Evolutionary conservation across 2,329 filamentous ascomycete genomes (phyloP).

Genomic region (Sphaerulina vaccinii): DNA sequence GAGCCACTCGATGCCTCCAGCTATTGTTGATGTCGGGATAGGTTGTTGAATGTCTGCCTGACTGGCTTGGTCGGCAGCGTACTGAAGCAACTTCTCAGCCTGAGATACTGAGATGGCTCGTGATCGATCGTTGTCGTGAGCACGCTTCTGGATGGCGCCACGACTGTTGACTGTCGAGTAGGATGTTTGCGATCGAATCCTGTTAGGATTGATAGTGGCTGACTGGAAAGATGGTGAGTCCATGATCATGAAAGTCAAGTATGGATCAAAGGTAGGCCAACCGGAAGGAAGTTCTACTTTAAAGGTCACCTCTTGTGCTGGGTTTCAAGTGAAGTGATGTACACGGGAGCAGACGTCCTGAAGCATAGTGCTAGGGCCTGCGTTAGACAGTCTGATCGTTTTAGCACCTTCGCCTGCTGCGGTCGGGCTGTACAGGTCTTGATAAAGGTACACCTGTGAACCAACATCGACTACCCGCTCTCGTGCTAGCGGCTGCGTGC

Average conservation of each 20-base stretch:
- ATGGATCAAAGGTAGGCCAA: slow-evolving; percentile 26
- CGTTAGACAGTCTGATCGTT: slow-evolving; percentile 28
- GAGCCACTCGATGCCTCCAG: slow-evolving; percentile 30
- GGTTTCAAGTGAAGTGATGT: slow-evolving; percentile 24
- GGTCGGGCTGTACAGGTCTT: slow-evolving; percentile 14
- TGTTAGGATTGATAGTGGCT: slow-evolving; percentile 19
- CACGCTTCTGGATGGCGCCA: slow-evolving; percentile 34
- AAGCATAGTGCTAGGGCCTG: slow-evolving; percentile 25
- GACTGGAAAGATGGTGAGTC: slow-evolving; percentile 37
- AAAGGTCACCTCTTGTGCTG: slow-evolving; percentile 20
- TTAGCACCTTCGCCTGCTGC: slow-evolving; percentile 21
- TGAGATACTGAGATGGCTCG: slow-evolving; percentile 34
- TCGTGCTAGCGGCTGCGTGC: slow-evolving; percentile 27
- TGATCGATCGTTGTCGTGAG: slow-evolving; percentile 24
- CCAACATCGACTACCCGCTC: slow-evolving; percentile 27
- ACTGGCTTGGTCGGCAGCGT: slow-evolving; percentile 27
- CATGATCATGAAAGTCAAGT: slow-evolving; percentile 29
- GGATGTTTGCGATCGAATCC: slow-evolving; percentile 30
- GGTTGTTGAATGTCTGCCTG: slow-evolving; percentile 21
- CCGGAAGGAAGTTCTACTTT: slow-evolving; percentile 23
- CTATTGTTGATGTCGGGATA: slow-evolving; percentile 11
- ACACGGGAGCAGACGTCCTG: slow-evolving; percentile 19
- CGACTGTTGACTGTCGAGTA: slow-evolving; percentile 29
- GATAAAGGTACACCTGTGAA: slow-evolving; percentile 30
- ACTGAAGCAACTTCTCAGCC: slow-evolving; percentile 33